phyloP scores from a whole-genome alignment of 768 basidiomycete genomes.

The Tricholoma terreum region DNA sequence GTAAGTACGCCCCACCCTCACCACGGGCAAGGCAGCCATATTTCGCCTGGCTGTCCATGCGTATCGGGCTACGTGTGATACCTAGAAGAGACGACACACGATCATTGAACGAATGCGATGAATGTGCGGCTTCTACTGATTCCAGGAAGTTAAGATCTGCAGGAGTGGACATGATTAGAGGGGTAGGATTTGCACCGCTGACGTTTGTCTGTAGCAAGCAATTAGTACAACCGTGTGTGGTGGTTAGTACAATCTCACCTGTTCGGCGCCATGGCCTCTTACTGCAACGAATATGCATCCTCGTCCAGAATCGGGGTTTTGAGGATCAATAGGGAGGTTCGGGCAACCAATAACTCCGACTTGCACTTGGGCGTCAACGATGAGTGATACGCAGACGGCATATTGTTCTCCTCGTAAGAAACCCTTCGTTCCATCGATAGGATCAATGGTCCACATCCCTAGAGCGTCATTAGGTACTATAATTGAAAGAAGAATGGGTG shows the following conservation, averaged over 20 bases:
- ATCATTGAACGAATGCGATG: constrained; percentile 83
- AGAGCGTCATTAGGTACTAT: background rate
- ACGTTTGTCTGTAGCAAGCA: constrained; percentile 46
- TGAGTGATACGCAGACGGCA: constrained; percentile 85
- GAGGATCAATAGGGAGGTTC: constrained; percentile 66
- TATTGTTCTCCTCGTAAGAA: constrained; percentile 92
- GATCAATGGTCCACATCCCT: constrained; percentile 88
- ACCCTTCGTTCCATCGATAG: constrained; percentile 92
- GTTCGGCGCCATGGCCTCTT: constrained; percentile 81
- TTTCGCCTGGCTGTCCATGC: constrained; percentile 98
- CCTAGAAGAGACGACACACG: constrained; percentile 65
- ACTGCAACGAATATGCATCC: constrained; percentile 88
- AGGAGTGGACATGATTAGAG: constrained; percentile 52
- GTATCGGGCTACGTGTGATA: constrained; percentile 60
- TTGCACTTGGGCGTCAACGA: constrained; percentile 74
- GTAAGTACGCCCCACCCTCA: constrained; percentile 78
- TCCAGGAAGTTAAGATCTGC: constrained; percentile 72
- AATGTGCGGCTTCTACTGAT: constrained; percentile 89
- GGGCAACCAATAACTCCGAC: constrained; percentile 92
- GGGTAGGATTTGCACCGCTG: constrained; percentile 42
- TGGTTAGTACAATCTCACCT: constrained; percentile 36
- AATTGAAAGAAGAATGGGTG: constrained; percentile 3
- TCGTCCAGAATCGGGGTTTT: constrained; percentile 52
- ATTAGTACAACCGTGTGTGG: background rate
- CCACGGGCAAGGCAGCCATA: constrained; percentile 85